Base-by-base conservation (phyloP, 371 early-diverging fungal genomes). In the Mucor velutinosus region DNA sequence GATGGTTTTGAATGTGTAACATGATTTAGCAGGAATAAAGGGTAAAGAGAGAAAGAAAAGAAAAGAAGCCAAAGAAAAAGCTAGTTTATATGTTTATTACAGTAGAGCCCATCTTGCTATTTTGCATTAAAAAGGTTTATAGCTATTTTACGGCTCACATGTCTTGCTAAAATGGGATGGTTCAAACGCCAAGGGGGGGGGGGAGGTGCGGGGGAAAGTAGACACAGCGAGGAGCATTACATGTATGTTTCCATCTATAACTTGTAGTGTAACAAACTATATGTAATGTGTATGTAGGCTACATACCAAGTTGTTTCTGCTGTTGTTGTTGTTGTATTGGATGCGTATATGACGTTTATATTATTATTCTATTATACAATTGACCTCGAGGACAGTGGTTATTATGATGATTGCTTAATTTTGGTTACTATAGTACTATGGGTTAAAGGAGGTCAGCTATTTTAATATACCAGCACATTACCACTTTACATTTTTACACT, bases 71-170 rank as follows among this genome's bases (percentile, higher is more conserved):
- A 29, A 17, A 17, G 49, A 35, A 62, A 33, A 49, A 35, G 14
- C 19, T 47, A 49, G 45, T 60, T 27, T 43, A 15, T 53, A 53
- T 53, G 53, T 23, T 53, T 53, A 53, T 53, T 53, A 53, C 21
- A 23, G 21, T 37, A 59, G 59, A 37, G 27, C 59, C 19, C 59
- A 47, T 19, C 47, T 47, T 47, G 47, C 21, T 47, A 47, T 15
- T 60, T 62, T 62, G 62, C 62, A 62, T 62, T 62, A 62, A 49
- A 60, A 62, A 47, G 53, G 53, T 53, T 49, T 53, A 14, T 53
- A 53, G 25, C 53, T 53, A 53, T 53, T 53, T 53, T 53, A 53
- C 53, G 53, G 32, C 62, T 62, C 62, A 62, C 62, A 62, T 62
- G 62, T 62, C 62, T 30, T 62, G 32, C 62, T 62, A 62, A 32